phyloP scores from a whole-genome alignment of 192 early-diverging fungal species.

The Entomortierella lignicola region DNA sequence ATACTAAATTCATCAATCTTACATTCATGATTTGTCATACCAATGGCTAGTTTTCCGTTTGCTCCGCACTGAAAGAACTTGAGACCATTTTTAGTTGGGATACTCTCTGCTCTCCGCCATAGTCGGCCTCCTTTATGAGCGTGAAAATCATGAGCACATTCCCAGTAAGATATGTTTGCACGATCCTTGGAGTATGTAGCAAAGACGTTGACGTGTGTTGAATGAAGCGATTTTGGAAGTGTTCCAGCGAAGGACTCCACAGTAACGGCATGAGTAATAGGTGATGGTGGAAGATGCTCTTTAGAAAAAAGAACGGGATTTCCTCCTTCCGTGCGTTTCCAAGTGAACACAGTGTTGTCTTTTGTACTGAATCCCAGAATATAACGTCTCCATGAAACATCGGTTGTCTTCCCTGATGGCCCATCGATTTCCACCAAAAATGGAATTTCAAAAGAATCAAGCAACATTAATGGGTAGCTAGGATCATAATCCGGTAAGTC shows the following conservation, averaged over 20 bases:
- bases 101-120: conserved; percentile 33
- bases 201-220: conserved; percentile 53
- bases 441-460: conserved; percentile 52
- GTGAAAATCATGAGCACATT: conserved; percentile 39
- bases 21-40: conserved; percentile 7
- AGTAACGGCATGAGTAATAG: conserved; percentile 21
- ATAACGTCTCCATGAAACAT: conserved; percentile 46
- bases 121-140: conserved; percentile 14
- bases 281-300: conserved; percentile 32
- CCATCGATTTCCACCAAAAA: conserved; percentile 29
- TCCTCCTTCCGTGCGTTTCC: conserved; percentile 40
- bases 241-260: conserved; percentile 52
- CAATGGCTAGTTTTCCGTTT: conserved; percentile 54
- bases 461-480: conserved; percentile 24
- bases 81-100: conserved; percentile 15
- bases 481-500: conserved; percentile 50
- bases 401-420: conserved; percentile 36
- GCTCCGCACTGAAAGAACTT: conserved; percentile 56
- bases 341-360: conserved; percentile 44
- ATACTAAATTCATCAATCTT: neutral
- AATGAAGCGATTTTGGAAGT: conserved; percentile 44
- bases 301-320: conserved; percentile 38
- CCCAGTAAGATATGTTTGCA: conserved; percentile 55
- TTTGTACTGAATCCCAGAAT: conserved; percentile 46
- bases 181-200: conserved; percentile 52